Conservation (phyloP, 2,329 filamentous ascomycete genomes). For the Lecanicillium sp. region DNA sequence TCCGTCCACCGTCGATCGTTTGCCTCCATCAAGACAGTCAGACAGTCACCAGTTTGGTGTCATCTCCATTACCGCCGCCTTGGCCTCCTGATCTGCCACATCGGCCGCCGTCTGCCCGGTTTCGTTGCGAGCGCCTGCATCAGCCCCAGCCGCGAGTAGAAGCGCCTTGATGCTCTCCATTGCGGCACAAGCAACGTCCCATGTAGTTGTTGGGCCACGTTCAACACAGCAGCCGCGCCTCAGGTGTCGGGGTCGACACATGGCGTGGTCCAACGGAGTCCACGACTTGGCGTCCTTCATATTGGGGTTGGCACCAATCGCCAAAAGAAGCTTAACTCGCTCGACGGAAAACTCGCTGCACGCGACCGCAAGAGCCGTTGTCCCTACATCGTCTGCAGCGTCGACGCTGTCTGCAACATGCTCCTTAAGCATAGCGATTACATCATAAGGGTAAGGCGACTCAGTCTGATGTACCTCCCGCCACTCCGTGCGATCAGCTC, state of each 20-base stretch:
- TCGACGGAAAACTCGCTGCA: neutral
- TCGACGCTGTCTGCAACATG: neutral
- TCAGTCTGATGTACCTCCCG: neutral
- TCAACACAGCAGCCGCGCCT: neutral
- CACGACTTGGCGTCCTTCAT: neutral
- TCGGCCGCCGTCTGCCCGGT: constrained; percentile 1
- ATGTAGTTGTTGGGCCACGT: neutral
- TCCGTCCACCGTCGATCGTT: neutral
- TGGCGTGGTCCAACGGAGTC: constrained; percentile 1
- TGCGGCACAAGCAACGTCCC: constrained; percentile 5
- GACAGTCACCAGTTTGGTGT: neutral
- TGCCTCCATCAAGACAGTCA: neutral
- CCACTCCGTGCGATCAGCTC: neutral
- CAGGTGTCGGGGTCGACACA: neutral
- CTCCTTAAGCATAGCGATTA: neutral
- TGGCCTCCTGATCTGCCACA: neutral
- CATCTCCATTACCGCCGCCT: neutral
- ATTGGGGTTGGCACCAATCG: constrained; percentile 1
- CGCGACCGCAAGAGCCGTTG: constrained; percentile 1
- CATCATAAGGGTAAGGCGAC: neutral
- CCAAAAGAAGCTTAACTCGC: neutral
- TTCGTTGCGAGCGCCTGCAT: neutral
- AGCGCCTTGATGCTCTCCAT: constrained; percentile 34
- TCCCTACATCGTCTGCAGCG: neutral
- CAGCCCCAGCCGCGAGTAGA: constrained; percentile 15